Evolutionary conservation across 2,329 filamentous ascomycete genomes (phyloP).

Genomic region (Ophiocordyceps camponoti-rufipedis): DNA sequence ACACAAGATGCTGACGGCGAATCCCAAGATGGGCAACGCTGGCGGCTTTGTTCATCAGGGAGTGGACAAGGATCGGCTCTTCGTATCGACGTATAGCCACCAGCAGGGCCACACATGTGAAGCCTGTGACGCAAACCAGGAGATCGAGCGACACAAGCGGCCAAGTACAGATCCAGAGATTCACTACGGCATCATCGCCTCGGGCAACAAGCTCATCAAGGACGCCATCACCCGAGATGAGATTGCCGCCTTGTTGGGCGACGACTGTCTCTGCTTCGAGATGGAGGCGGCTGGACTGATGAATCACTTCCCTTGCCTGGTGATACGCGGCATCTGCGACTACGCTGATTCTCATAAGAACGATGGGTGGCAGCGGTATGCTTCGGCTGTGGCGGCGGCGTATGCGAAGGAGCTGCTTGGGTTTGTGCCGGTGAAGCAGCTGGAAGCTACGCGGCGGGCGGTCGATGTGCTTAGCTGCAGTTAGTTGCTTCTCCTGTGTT

Average conservation of each 20-base stretch:
- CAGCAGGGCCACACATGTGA: background rate
- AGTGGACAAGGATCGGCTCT: background rate
- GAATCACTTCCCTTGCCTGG: slow-evolving; percentile 11
- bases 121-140: background rate
- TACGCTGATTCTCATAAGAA: slow-evolving; percentile 15
- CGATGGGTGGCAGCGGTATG: slow-evolving; percentile 11
- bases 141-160: background rate
- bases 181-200: slow-evolving; percentile 5
- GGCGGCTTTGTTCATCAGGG: background rate
- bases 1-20: background rate
- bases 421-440: background rate
- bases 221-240: slow-evolving; percentile 5
- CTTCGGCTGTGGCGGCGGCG: slow-evolving; percentile 10
- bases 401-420: slow-evolving; percentile 8
- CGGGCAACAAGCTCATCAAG: background rate
- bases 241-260: slow-evolving; percentile 7
- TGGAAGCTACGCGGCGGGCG: background rate
- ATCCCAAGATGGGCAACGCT: background rate
- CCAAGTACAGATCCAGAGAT: slow-evolving; percentile 3
- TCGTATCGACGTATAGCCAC: background rate
- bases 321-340: slow-evolving; percentile 16
- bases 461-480: background rate
- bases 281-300: slow-evolving; percentile 1
- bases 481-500: background rate
- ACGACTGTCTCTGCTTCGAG: background rate